phyloP scores from a whole-genome alignment of 306 rosid genomes.

The Arachis hypogaea region DNA sequence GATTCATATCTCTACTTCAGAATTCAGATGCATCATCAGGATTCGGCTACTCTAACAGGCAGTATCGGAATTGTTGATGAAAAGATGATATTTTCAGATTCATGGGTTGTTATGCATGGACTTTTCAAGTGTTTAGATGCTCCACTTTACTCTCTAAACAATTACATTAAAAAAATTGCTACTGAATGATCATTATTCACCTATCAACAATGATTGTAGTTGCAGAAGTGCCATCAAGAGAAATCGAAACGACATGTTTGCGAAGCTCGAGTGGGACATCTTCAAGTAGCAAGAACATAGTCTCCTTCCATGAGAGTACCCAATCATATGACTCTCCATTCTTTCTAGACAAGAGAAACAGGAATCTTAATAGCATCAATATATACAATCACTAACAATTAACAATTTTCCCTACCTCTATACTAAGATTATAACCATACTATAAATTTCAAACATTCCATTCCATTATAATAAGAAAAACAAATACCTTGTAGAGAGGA shows the following conservation, averaged over 20 bases:
- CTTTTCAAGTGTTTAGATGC: too few relatives aligned
- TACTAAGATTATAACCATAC: not conserved
- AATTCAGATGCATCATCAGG: conserved; percentile 36
- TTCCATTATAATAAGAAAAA: not conserved
- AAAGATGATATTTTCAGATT: too few relatives aligned
- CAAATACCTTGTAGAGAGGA: conserved; percentile 60
- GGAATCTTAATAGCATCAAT: conserved; percentile 17
- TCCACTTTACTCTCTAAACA: too few relatives aligned
- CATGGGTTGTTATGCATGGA: too few relatives aligned
- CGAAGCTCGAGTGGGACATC: conserved; percentile 69
- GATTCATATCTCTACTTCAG: conserved; percentile 42
- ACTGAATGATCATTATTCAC: conserved; percentile 32
- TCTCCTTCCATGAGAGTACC: conserved; percentile 78
- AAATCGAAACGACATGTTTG: conserved; percentile 61
- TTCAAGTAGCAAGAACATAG: conserved; percentile 71
- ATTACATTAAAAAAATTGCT: too few relatives aligned
- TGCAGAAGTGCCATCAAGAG: conserved; percentile 96
- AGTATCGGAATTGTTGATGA: too few relatives aligned
- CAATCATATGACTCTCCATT: conserved; percentile 68
- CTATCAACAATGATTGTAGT: conserved; percentile 85
- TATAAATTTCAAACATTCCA: not conserved
- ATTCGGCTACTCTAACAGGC: too few relatives aligned
- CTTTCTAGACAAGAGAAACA: conserved; percentile 77
- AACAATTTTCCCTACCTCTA: not conserved
- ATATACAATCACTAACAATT: not conserved